Conservation (phyloP, 345 rosid genomes). For the Cardamine resedifolia region DNA sequence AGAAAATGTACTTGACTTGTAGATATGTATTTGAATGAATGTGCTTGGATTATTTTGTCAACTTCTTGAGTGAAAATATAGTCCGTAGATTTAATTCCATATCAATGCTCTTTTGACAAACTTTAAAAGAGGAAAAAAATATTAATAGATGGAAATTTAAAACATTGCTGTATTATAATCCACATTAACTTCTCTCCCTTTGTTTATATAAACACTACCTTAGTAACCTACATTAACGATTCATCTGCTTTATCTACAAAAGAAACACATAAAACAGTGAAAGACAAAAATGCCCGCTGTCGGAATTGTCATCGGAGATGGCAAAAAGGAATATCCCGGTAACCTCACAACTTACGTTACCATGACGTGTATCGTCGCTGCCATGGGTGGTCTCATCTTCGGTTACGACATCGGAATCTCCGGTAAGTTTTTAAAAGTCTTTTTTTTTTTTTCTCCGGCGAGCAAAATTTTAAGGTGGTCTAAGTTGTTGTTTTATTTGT, state of each 20-base stretch:
- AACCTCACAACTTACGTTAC: constrained; percentile 64
- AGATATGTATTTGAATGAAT: no score
- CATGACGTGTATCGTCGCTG: constrained; percentile 78
- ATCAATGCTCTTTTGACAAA: no score
- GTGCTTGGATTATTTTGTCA: no score
- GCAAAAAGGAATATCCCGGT: constrained; percentile 64
- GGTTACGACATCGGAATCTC: constrained; percentile 94
- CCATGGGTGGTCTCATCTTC: constrained; percentile 95
- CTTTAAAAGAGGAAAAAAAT: no score
- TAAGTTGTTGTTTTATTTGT: no score
- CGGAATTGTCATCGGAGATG: constrained; percentile 43
- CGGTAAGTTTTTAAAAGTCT: no score
- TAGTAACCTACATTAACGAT: not conserved
- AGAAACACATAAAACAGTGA: not conserved
- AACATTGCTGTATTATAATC: not conserved
- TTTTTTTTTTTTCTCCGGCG: not conserved
- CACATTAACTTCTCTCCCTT: not conserved
- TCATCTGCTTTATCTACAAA: not conserved
- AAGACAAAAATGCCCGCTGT: constrained; percentile 47
- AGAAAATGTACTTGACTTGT: no score
- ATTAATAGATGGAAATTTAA: not conserved
- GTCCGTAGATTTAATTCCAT: no score
- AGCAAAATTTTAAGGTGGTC: no score
- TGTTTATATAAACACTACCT: constrained; percentile 13
- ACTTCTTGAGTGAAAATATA: no score